Conservation (phyloP, 2,329 filamentous ascomycete species). For the Trichoderma lentiforme region DNA sequence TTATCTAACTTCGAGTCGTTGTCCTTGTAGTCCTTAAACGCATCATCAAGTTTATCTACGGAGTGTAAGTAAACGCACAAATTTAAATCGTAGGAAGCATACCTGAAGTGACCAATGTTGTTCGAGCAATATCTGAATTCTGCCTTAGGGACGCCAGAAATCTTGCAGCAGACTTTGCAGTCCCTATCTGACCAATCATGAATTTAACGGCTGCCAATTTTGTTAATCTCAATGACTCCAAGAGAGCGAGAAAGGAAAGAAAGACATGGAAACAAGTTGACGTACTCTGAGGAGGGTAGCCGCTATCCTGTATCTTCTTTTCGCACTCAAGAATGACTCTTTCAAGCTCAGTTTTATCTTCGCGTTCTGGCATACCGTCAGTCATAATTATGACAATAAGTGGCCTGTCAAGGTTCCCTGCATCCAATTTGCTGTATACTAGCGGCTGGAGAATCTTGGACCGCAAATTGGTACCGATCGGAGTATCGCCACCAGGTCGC, state of each 20-base stretch:
- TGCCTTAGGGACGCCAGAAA: background rate
- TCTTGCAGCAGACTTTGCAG: background rate
- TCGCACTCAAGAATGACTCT: background rate
- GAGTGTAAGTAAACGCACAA: background rate
- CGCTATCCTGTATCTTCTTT: background rate
- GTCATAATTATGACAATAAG: background rate
- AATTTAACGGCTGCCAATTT: background rate
- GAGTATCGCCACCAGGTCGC: background rate
- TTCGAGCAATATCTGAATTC: background rate
- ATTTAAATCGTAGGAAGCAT: background rate
- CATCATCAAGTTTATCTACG: background rate
- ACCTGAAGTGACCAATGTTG: background rate
- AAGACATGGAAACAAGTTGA: background rate
- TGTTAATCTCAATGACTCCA: background rate
- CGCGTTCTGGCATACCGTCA: background rate
- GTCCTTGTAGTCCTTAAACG: background rate
- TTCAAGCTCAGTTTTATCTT: background rate
- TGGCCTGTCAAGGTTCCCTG: background rate
- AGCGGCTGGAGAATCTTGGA: background rate
- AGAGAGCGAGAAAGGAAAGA: background rate
- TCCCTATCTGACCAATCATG: background rate
- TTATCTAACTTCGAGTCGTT: background rate
- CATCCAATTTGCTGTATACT: background rate
- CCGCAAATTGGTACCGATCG: background rate
- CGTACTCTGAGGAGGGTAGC: background rate